Percentiles rank a stretch among this genome's conserved stretches.
Evolutionary conservation across 495 filamentous ascomycete species (phyloP).

Genomic region (Cercophora scortea): DNA sequence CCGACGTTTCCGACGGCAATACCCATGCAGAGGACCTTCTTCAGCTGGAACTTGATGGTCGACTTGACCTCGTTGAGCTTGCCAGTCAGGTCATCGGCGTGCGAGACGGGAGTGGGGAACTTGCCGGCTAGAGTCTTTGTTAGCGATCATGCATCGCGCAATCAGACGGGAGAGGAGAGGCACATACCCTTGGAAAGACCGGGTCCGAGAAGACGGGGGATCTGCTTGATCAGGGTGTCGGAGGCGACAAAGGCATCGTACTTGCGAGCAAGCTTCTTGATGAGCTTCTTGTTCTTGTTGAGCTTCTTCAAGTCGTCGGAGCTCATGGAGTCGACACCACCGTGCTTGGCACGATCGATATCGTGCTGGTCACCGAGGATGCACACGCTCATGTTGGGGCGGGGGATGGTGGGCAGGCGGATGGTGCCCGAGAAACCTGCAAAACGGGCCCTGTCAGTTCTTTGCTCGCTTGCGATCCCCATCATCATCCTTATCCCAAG

Average conservation of each 20-base stretch:
- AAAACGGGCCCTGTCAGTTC: not conserved
- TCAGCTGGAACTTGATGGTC: conserved; percentile 99
- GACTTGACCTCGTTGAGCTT: conserved; percentile 99
- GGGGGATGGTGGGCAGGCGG: conserved; percentile 72
- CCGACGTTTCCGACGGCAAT: conserved; percentile 97
- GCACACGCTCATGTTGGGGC: conserved; percentile 92
- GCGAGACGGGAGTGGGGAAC: conserved; percentile 97
- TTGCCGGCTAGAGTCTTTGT: conserved; percentile 66
- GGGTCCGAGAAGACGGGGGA: conserved; percentile 95
- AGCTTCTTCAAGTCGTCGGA: conserved; percentile 99
- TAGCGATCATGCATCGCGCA: conserved; percentile 9
- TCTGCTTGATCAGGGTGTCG: conserved; percentile 96
- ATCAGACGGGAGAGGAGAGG: not conserved
- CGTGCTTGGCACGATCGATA: conserved; percentile 98
- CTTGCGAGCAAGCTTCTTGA: conserved; percentile 99
- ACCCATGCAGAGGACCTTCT: conserved; percentile 99
- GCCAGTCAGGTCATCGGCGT: conserved; percentile 81
- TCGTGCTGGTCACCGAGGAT: conserved; percentile 99
- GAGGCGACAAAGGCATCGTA: conserved; percentile 99
- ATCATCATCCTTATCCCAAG: too few species aligned
- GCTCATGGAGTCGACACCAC: conserved; percentile 94
- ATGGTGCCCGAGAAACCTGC: conserved; percentile 89
- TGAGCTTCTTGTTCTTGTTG: conserved; percentile 99
- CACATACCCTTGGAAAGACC: conserved; percentile 91
- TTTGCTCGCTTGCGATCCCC: not conserved